phyloP scores from a whole-genome alignment of 495 filamentous ascomycete genomes.

The Hypoxylon perforatum region DNA sequence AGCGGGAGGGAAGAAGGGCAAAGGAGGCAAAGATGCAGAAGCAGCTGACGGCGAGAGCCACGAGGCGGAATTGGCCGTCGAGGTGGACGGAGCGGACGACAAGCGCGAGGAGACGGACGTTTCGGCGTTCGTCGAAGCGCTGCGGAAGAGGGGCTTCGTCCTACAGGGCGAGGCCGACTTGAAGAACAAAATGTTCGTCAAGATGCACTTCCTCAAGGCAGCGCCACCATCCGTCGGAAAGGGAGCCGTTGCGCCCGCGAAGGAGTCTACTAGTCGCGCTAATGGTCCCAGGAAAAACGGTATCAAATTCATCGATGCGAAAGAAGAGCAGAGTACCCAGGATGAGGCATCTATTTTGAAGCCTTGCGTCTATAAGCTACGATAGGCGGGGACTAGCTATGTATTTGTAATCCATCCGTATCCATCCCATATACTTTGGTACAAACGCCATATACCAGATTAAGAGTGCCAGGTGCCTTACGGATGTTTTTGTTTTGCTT shows the following conservation, averaged over 20 bases:
- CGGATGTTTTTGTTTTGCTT: too few relatives aligned
- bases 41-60: conserved; percentile 57
- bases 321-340: conserved; percentile 63
- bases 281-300: conserved; percentile 65
- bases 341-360: conserved; percentile 81
- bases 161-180: conserved; percentile 74
- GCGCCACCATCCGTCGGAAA: conserved; percentile 76
- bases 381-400: conserved; percentile 56
- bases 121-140: conserved; percentile 85
- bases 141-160: conserved; percentile 80
- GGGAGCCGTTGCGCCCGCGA: conserved; percentile 55
- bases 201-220: conserved; percentile 90
- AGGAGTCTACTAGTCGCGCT: conserved; percentile 50
- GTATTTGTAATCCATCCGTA: conserved; percentile 10
- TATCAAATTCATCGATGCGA: conserved; percentile 62
- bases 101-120: conserved; percentile 80
- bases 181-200: conserved; percentile 97
- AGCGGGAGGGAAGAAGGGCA: conserved; percentile 65
- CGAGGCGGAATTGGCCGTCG: conserved; percentile 59
- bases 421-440: background rate
- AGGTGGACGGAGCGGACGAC: conserved; percentile 62
- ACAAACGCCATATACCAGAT: conserved; percentile 12
- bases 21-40: conserved; percentile 56
- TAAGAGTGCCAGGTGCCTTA: background rate
- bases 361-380: conserved; percentile 95